phyloP scores from a whole-genome alignment of 345 rosid genomes.

The Nasturtium officinale region DNA sequence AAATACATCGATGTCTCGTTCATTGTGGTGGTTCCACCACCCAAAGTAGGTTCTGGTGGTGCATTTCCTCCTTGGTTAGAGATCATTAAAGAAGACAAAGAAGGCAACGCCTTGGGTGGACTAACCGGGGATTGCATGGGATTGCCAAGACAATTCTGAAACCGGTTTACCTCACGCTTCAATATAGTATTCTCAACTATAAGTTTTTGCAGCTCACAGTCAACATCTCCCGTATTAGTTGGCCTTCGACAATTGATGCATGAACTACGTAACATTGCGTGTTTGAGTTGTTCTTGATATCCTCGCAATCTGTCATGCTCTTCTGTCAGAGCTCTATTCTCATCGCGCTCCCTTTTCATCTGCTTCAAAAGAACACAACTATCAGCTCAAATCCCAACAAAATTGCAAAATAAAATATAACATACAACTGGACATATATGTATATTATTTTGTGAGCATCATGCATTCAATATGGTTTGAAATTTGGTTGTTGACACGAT shows the following conservation, averaged over 20 bases:
- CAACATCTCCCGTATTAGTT: conserved; percentile 35
- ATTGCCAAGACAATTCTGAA: conserved; percentile 33
- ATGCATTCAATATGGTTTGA: neutral
- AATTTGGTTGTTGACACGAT: neutral
- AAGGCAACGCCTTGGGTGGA: conserved; percentile 23
- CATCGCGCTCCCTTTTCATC: conserved; percentile 57
- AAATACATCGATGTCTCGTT: conserved; percentile 8
- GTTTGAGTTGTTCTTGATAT: conserved; percentile 50
- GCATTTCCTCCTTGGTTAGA: conserved; percentile 1
- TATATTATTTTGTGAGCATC: neutral
- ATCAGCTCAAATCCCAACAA: neutral
- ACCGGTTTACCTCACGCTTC: conserved; percentile 46
- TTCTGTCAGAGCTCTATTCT: conserved; percentile 49
- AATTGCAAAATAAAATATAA: no score
- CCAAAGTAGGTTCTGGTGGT: conserved; percentile 24
- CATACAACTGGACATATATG: neutral
- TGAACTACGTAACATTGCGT: conserved; percentile 34
- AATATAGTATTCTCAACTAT: conserved; percentile 54
- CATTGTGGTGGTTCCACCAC: conserved; percentile 20
- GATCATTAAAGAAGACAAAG: neutral
- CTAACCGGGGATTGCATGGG: conserved; percentile 48
- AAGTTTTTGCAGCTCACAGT: conserved; percentile 42
- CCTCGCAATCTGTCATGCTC: conserved; percentile 54
- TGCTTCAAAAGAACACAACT: conserved; percentile 35
- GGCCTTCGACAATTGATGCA: conserved; percentile 60